Conservation (phyloP, 2,329 filamentous ascomycete species). For the Sarocladium oryzae region DNA sequence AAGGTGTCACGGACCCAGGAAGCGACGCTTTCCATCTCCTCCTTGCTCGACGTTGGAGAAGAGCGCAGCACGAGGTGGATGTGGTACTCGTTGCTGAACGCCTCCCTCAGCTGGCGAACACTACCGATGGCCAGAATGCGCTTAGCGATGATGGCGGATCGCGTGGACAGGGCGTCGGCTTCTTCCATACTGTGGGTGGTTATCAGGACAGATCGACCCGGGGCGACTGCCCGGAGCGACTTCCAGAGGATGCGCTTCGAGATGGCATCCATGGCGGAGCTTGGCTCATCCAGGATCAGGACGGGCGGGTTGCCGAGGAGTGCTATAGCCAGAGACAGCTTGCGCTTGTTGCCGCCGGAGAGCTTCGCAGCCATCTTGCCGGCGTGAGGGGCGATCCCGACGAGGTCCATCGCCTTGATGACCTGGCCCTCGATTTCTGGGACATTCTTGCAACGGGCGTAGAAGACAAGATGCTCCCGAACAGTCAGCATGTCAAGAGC, state of each 20-base stretch:
- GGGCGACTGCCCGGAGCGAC: conserved; percentile 64
- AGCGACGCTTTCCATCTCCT: not conserved
- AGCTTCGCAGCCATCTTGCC: conserved; percentile 67
- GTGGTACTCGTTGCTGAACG: conserved; percentile 5
- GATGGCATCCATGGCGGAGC: conserved; percentile 76
- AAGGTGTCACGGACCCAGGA: not conserved
- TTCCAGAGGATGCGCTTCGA: conserved; percentile 86
- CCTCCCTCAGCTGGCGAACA: not conserved
- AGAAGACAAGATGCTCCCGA: conserved; percentile 72
- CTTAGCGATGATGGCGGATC: not conserved
- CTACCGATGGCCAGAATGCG: not conserved
- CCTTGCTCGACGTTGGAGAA: not conserved
- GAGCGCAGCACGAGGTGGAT: not conserved
- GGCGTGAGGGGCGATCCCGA: conserved; percentile 62
- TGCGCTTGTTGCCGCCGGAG: conserved; percentile 81
- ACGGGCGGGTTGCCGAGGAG: conserved; percentile 82
- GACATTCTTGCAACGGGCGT: conserved; percentile 72
- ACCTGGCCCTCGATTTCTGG: conserved; percentile 66
- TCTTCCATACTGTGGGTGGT: conserved; percentile 46
- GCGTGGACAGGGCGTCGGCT: not conserved
- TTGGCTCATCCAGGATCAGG: conserved; percentile 76
- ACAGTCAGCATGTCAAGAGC: conserved; percentile 84
- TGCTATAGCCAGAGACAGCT: conserved; percentile 75
- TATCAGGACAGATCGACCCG: conserved; percentile 61
- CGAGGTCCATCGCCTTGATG: conserved; percentile 61